Percentiles rank a stretch among this genome's conserved stretches.
These are phyloP conservation scores for Hyphochytrium catenoides DNA, from an alignment of 352 stramenopile species.

Conservation along the genomic window DNA sequence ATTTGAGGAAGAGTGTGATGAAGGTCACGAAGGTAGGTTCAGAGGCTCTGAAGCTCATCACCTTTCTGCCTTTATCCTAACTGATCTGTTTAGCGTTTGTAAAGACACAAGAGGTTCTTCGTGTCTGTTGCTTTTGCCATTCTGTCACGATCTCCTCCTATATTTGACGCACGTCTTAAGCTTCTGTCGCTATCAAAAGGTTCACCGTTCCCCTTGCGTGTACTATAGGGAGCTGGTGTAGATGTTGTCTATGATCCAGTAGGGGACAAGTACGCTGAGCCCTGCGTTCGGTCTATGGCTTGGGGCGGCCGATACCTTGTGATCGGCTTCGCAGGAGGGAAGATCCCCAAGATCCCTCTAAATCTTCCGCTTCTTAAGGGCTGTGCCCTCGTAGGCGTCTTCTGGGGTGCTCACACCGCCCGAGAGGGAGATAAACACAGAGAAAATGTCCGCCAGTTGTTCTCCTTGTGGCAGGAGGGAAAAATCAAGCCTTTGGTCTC, in stretches of 20 bases:
- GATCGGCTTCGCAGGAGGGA: constrained; percentile 12
- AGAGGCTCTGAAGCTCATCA: no score
- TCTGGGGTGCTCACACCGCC: constrained; percentile 11
- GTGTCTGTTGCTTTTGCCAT: no score
- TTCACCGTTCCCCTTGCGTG: no score
- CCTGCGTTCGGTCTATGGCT: constrained; percentile 10
- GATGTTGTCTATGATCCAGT: constrained; percentile 16
- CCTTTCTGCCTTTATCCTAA: no score
- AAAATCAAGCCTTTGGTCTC: constrained; percentile 5
- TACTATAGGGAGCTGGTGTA: no score
- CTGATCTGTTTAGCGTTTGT: no score
- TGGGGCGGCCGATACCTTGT: constrained; percentile 12
- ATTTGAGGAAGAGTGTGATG: constrained; percentile 5
- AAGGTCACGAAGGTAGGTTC: constrained; percentile 7
- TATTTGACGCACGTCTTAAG: no score
- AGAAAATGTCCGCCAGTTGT: constrained; percentile 1
- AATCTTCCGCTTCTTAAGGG: constrained; percentile 14
- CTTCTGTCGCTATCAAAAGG: no score
- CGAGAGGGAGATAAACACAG: constrained; percentile 4
- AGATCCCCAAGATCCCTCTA: constrained; percentile 14
- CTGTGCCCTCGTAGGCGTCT: constrained; percentile 8
- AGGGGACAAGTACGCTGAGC: constrained; percentile 10
- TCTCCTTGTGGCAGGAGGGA: neutral
- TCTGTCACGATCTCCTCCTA: no score
- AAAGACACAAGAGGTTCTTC: no score